Percentiles rank a stretch among this genome's conserved stretches.
These are phyloP conservation scores for Cyberlindnera bimundalis DNA, from an alignment of 805 yeast species.

Conservation along the genomic window DNA sequence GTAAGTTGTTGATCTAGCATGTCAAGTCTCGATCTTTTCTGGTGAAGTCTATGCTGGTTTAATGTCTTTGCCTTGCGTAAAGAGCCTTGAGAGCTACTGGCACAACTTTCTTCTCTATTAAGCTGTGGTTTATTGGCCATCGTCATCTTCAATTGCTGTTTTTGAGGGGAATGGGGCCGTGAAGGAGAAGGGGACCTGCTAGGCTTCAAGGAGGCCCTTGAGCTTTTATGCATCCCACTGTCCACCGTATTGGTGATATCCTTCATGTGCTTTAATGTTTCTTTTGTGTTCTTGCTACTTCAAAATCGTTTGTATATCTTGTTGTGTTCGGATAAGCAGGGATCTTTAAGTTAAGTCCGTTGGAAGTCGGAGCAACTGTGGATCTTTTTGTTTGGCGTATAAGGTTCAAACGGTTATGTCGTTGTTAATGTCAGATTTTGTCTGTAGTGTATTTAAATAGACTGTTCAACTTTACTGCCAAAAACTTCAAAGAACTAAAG, in stretches of 20 bases:
- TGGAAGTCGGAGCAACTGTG: too few relatives aligned
- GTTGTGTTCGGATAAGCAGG: too few relatives aligned
- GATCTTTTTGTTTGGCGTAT: too few relatives aligned
- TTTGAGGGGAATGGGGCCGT: background rate
- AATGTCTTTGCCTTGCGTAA: background rate
- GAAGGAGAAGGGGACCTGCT: background rate
- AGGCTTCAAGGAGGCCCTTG: background rate
- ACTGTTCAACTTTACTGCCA: too few relatives aligned
- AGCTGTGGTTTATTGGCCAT: conserved; percentile 1
- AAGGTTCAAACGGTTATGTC: too few relatives aligned
- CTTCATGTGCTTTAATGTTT: conserved; percentile 5
- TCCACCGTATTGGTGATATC: conserved; percentile 18
- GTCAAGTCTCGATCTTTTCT: conserved; percentile 34
- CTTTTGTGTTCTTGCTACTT: too few relatives aligned
- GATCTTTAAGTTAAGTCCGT: too few relatives aligned
- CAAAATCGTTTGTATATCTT: too few relatives aligned
- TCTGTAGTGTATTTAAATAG: too few relatives aligned
- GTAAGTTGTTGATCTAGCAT: conserved; percentile 37
- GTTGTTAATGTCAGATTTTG: too few relatives aligned
- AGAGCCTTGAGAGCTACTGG: background rate
- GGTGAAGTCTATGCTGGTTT: conserved; percentile 3
- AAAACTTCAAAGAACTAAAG: too few relatives aligned
- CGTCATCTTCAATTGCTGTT: background rate
- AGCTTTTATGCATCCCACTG: background rate
- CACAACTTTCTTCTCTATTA: background rate